phyloP scores from a whole-genome alignment of 306 rosid species.

The Phaseolus lunatus region DNA sequence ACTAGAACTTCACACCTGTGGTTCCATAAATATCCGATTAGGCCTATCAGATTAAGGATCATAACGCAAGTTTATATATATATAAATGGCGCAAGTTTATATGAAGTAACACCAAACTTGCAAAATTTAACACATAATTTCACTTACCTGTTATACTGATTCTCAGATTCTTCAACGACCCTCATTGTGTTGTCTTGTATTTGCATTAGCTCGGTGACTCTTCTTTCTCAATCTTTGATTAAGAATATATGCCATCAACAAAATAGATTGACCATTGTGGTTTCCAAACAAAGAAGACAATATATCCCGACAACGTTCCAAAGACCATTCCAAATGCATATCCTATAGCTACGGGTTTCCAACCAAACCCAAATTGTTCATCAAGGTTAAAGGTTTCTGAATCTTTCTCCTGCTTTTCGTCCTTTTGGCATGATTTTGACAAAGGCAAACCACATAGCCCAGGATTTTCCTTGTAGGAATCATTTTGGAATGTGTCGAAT shows the following conservation, averaged over 20 bases:
- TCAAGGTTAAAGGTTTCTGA: not conserved
- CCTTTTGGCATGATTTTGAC: not conserved
- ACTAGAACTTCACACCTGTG: too few species aligned
- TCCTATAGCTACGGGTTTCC: slow-evolving; percentile 43
- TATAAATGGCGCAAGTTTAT: too few species aligned
- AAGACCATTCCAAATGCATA: slow-evolving; percentile 42
- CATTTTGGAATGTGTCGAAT: slow-evolving; percentile 40
- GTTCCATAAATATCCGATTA: too few species aligned
- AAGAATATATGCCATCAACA: not conserved
- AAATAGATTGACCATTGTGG: slow-evolving; percentile 1
- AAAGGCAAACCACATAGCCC: slow-evolving; percentile 45
- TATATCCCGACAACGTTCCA: slow-evolving; percentile 33
- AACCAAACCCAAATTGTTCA: slow-evolving; percentile 19
- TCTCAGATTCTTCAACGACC: too few species aligned
- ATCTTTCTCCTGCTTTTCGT: not conserved
- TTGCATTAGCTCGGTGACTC: too few species aligned
- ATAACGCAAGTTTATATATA: too few species aligned
- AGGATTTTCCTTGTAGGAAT: slow-evolving; percentile 36
- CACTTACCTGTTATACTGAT: too few species aligned
- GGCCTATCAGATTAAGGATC: too few species aligned
- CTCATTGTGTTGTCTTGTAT: too few species aligned
- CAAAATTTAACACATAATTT: too few species aligned
- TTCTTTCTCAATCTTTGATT: too few species aligned
- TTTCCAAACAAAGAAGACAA: slow-evolving; percentile 9
- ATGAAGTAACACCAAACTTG: too few species aligned